Base-by-base conservation (phyloP, 2,329 filamentous ascomycete species). In the Bretziella fagacearum region DNA sequence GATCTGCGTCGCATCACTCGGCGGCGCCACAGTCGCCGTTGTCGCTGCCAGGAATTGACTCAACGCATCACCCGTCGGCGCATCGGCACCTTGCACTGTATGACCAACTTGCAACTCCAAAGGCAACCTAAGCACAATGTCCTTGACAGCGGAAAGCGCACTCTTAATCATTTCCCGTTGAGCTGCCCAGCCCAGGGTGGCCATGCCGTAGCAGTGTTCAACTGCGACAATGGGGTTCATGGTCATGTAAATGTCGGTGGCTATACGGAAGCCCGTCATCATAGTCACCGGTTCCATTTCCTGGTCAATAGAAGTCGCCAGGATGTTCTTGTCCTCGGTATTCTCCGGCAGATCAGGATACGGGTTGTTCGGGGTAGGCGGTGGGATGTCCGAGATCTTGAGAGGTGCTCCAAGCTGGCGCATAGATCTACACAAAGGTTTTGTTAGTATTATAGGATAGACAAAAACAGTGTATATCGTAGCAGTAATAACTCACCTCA, bases 311-410 rank as follows among this genome's bases (percentile, higher is more conserved):
- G 89, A 75, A 20, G 77, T 73, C 1, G 78, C 67, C 49, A 78
- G 78, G 49, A 94, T 82, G 56, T 77, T 87, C 49, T 81, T 77
- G 60, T 94, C 86, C 54, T 94, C 86, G 1, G 93, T 76, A 56
- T 93, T 85, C 17, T 79, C 65, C 0, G 86, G 86, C 10, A 86
- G 68, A 6, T 83, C 80, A 3, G 86, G 86, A 54, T 91, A 85
- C 3, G 77, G 80, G 36, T 84, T 75, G 22, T 71, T 77, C 0
- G 77, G 75, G 0, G 84, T 93, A 1, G 81, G 77, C 2, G 84
- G 84, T 6, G 81, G 76, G 44, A 93, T 77, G 29, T 81, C 71
- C 30, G 87, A 65, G 55, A 86, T 83, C 29, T 74, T 74, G 52
- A 81, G 78, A 0, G 74, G 74, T 13, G 75, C 74, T 27, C 84